Evolutionary conservation across 192 early-diverging fungal genomes (phyloP).

Genomic region (Globomyces pollinis-pini): DNA sequence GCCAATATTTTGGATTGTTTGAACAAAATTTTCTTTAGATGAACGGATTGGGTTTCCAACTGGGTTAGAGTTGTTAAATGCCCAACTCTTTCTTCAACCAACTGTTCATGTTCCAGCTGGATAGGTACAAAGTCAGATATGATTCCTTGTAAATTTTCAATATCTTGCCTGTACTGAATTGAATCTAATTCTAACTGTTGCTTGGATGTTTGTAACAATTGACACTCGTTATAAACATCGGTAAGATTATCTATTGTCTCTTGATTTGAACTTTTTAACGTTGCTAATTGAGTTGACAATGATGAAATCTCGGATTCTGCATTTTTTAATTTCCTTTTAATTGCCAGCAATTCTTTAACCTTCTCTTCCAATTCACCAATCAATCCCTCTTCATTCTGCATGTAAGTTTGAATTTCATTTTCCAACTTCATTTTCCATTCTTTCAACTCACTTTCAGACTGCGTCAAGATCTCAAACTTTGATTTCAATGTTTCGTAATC

Average conservation of each 20-base stretch:
- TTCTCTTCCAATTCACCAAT: neutral
- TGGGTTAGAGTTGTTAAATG: neutral
- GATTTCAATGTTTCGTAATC: too few species aligned
- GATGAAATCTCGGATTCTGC: neutral
- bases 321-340: neutral
- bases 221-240: neutral
- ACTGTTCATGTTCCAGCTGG: neutral
- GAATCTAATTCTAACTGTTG: neutral
- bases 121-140: neutral
- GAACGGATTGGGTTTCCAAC: neutral
- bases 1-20: neutral
- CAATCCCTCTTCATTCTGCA: neutral
- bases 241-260: neutral
- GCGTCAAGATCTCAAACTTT: neutral
- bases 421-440: neutral
- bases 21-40: neutral
- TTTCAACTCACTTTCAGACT: neutral
- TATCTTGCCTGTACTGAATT: neutral
- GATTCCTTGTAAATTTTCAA: neutral
- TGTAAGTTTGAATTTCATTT: neutral
- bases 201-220: neutral
- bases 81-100: neutral
- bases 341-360: neutral
- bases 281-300: neutral
- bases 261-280: neutral